Percentiles rank a stretch among this genome's conserved stretches.
Evolutionary conservation across 306 rosid genomes (phyloP).

Genomic region (Hippophae rhamnoides): DNA sequence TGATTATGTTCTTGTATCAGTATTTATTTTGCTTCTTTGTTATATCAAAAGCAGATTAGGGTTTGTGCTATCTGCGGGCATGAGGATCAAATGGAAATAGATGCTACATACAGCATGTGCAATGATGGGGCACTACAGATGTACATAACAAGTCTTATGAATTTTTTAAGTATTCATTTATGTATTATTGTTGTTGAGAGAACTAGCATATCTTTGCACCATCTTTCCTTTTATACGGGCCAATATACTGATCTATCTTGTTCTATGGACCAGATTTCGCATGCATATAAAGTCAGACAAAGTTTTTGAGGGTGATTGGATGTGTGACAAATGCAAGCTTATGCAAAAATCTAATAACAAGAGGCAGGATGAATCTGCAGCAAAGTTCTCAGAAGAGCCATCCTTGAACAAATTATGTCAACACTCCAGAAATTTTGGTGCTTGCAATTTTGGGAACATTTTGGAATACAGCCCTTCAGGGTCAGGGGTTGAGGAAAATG

Average conservation of each 20-base stretch:
- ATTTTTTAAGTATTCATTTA: slow-evolving; percentile 1
- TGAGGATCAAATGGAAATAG: slow-evolving; percentile 9
- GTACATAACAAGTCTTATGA: slow-evolving; percentile 17
- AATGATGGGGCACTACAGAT: slow-evolving; percentile 32
- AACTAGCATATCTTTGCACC: not conserved
- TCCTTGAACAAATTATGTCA: not conserved
- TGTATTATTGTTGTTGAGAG: not conserved
- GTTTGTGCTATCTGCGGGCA: slow-evolving; percentile 35
- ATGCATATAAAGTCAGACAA: slow-evolving; percentile 16
- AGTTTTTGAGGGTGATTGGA: slow-evolving; percentile 22
- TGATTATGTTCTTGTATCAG: not conserved
- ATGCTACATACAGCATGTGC: slow-evolving; percentile 25
- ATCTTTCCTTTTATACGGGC: slow-evolving; percentile 2
- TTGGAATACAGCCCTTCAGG: slow-evolving; percentile 1
- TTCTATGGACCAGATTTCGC: slow-evolving; percentile 29
- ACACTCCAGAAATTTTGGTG: not conserved
- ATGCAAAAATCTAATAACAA: slow-evolving; percentile 12
- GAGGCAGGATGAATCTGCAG: slow-evolving; percentile 6
- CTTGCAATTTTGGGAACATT: slow-evolving; percentile 9
- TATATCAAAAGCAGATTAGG: slow-evolving; percentile 19
- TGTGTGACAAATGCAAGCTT: slow-evolving; percentile 26
- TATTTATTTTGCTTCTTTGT: slow-evolving; percentile 1
- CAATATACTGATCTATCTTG: slow-evolving; percentile 9
- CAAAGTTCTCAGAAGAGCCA: slow-evolving; percentile 3
- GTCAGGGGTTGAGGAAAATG: not conserved